Base-by-base conservation (phyloP, 2,329 filamentous ascomycete genomes). In the Colletotrichum theobromicola region DNA sequence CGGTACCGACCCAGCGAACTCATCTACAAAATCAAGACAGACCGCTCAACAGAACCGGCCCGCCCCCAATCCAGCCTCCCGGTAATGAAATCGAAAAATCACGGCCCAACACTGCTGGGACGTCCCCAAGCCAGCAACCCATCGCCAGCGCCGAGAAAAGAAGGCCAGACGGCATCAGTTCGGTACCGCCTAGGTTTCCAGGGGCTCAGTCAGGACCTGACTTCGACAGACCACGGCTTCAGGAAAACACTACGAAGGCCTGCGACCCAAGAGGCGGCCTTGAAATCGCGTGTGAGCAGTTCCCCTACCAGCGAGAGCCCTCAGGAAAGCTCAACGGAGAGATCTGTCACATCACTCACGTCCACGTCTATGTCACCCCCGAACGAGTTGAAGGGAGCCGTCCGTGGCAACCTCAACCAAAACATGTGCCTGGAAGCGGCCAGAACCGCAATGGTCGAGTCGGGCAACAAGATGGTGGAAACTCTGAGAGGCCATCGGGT, bases 291-390 rank as follows among this genome's bases (percentile, higher is more conserved):
- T 74, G 68, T 37, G 28, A 63, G n/a, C 26, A 63, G 24, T 74
- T 74, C 30, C 42, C 26, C 21, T 42, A 28, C 21, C 55, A 32
- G n/a, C 30, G 57, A 46, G 37, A 67, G 24, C 28, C 50, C n/a
- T 18, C 21, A 15, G 37, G 30, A 32, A n/a, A 21, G 26, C 30
- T 30, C 26, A 57, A 53, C 18, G 60, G 57, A 55, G 37, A 28
- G 13, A 8, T 16, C 18, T 67, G 68, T 46, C 72, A 74, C 61
- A 34, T 67, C 46, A 74, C 72, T 26, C 72, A 74, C 21, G 72
- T 74, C 34, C 72, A 74, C 34, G 72, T 74, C 63, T 74, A 74
- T 46, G 67, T 74, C 55, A 74, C 62, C 8, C 57, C 68, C 32
- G 58, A 67, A 7, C 70, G 65, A 24, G 16, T 32, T 8, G 57